phyloP scores from a whole-genome alignment of 1,284 basidiomycete species.

The Cystobasidium slooffiae region DNA sequence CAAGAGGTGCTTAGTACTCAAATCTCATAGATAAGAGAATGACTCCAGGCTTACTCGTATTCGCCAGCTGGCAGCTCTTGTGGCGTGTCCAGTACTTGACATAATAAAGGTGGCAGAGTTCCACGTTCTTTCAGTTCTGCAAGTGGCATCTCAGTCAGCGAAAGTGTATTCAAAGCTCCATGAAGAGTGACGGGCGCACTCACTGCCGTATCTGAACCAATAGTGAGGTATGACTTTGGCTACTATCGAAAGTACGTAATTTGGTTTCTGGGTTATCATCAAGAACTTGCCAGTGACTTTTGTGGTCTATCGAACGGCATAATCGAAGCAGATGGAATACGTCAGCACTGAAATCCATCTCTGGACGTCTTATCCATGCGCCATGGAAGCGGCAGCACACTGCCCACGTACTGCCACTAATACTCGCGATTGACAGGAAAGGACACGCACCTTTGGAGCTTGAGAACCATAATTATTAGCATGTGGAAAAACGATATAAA shows the following conservation, averaged over 20 bases:
- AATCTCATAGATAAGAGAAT: too few relatives aligned
- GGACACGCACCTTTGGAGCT: conserved; percentile 34
- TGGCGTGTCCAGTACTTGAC: conserved; percentile 4
- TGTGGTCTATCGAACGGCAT: neutral
- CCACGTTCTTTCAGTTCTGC: neutral
- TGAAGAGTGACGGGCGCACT: neutral
- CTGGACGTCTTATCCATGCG: too few relatives aligned
- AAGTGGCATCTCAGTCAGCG: neutral
- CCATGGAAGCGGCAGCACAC: too few relatives aligned
- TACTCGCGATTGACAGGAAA: too few relatives aligned
- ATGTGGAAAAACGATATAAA: conserved; percentile 28
- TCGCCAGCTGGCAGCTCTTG: conserved; percentile 2
- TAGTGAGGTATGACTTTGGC: conserved; percentile 17
- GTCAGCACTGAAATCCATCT: too few relatives aligned
- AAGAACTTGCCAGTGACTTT: conserved; percentile 15
- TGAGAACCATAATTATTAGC: conserved; percentile 21
- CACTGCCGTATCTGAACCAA: conserved; percentile 10
- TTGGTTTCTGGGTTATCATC: conserved; percentile 1
- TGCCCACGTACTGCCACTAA: too few relatives aligned
- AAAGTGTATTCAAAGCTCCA: neutral
- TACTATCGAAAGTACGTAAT: conserved; percentile 8
- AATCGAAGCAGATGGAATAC: neutral
- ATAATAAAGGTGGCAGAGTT: neutral
- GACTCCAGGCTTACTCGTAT: conserved; percentile 1
- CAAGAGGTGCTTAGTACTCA: too few relatives aligned